Conservation (phyloP, 140 eudicot genomes). For the Oenanthe javanica region DNA sequence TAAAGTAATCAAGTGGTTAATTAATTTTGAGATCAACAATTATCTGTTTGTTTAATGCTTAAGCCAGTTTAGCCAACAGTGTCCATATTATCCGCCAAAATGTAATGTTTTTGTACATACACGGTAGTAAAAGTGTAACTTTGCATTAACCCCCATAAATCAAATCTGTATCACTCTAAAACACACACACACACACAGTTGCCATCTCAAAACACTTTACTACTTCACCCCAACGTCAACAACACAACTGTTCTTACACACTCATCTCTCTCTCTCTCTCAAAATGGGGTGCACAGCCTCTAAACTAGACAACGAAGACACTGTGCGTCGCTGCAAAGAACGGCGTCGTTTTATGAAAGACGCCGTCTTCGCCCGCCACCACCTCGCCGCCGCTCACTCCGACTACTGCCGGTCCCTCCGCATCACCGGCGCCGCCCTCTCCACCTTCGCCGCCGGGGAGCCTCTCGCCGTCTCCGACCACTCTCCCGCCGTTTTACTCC, state of each 20-base stretch:
- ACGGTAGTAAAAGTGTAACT: no score
- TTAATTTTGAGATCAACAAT: no score
- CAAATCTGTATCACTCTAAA: no score
- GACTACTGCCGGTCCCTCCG: constrained; percentile 92
- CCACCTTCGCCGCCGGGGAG: constrained; percentile 75
- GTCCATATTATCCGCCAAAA: no score
- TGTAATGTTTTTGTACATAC: no score
- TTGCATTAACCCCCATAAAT: no score
- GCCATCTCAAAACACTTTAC: no score
- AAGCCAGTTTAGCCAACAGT: no score
- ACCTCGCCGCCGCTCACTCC: constrained; percentile 98
- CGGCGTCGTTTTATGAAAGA: constrained; percentile 89
- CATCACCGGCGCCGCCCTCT: constrained; percentile 77
- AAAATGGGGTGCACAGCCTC: constrained; percentile 89
- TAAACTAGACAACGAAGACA: constrained; percentile 87
- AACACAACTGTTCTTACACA: no score
- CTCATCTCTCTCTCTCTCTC: not conserved
- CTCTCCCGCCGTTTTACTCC: constrained; percentile 77
- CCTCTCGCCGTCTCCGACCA: constrained; percentile 70
- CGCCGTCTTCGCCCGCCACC: constrained; percentile 96
- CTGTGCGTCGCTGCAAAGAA: constrained; percentile 88
- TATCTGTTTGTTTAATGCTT: no score
- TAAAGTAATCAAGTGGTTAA: no score
- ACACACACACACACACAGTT: not conserved
- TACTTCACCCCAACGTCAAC: no score